phyloP scores from a whole-genome alignment of 1,139 yeast species.

The Meyerozyma elateridarum region DNA sequence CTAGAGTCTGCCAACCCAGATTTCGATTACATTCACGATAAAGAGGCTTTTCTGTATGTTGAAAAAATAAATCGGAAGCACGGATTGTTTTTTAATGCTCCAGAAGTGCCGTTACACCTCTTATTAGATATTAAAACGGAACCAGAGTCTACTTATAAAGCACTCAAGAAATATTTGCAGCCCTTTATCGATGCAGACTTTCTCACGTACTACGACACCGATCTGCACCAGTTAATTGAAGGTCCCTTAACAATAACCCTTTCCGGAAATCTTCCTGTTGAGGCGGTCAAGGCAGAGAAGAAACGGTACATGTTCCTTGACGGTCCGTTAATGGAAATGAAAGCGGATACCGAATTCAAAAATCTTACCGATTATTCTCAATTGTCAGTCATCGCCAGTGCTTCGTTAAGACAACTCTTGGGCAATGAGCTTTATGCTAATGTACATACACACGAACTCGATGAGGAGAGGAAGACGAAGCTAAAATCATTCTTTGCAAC shows the following conservation, averaged over 20 bases:
- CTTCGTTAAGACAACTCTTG: slow-evolving; percentile 27
- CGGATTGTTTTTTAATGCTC: slow-evolving; percentile 36
- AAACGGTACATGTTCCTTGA: slow-evolving; percentile 35
- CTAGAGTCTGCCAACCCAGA: slow-evolving; percentile 43
- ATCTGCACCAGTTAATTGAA: slow-evolving; percentile 18
- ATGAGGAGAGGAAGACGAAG: slow-evolving; percentile 16
- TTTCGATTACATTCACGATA: slow-evolving; percentile 12
- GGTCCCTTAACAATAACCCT: slow-evolving; percentile 39
- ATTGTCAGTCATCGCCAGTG: slow-evolving; percentile 33
- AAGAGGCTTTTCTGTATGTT: slow-evolving; percentile 9
- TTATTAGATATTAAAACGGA: slow-evolving; percentile 43
- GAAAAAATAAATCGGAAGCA: slow-evolving; percentile 17
- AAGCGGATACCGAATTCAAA: slow-evolving; percentile 10
- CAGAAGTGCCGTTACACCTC: slow-evolving; percentile 34
- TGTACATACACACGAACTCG: slow-evolving; percentile 13
- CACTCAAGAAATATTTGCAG: slow-evolving; percentile 25
- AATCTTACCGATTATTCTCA: slow-evolving; percentile 20
- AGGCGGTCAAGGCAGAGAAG: slow-evolving; percentile 20
- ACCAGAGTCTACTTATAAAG: slow-evolving; percentile 28
- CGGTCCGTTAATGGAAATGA: slow-evolving; percentile 30
- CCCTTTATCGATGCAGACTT: slow-evolving; percentile 30
- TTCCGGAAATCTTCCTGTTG: slow-evolving; percentile 39
- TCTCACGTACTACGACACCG: slow-evolving; percentile 31
- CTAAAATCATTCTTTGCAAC: slow-evolving; percentile 19
- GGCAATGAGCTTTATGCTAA: slow-evolving; percentile 20